Conservation (phyloP, 73 alveolate species). For the Paramecium biaurelia region DNA sequence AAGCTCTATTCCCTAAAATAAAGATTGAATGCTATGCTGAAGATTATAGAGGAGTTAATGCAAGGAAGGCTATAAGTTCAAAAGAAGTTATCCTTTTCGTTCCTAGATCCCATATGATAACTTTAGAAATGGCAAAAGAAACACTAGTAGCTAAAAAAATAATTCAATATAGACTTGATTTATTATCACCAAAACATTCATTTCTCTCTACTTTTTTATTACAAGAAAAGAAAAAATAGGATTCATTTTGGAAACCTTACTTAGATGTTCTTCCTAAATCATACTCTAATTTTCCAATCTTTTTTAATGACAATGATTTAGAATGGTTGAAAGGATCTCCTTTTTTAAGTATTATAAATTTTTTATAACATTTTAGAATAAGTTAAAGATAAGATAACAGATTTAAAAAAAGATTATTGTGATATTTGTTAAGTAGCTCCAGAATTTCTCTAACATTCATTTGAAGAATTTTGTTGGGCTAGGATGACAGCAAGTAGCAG, state of each 20-base stretch:
- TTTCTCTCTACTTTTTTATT: slow-evolving; percentile 88
- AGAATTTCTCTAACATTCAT: slow-evolving; percentile 78
- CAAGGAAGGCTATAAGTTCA: slow-evolving; percentile 71
- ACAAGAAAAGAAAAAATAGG: slow-evolving; percentile 79
- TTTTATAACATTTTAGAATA: slow-evolving; percentile 50
- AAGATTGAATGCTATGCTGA: slow-evolving; percentile 82
- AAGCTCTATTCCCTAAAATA: slow-evolving; percentile 74
- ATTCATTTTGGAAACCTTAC: slow-evolving; percentile 84
- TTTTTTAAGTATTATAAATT: slow-evolving; percentile 70
- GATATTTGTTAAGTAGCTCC: slow-evolving; percentile 83
- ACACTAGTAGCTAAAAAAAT: slow-evolving; percentile 87
- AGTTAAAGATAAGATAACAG: slow-evolving; percentile 81
- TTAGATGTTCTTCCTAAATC: slow-evolving; percentile 89
- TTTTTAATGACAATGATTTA: slow-evolving; percentile 88
- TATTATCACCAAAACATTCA: slow-evolving; percentile 96
- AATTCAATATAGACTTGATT: slow-evolving; percentile 78
- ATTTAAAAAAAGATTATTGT: slow-evolving; percentile 86
- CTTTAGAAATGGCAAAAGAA: slow-evolving; percentile 93
- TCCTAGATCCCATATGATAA: slow-evolving; percentile 89
- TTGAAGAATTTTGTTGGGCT: slow-evolving; percentile 88
- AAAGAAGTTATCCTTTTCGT: slow-evolving; percentile 84
- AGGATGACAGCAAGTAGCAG: slow-evolving; percentile 92
- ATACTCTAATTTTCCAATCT: slow-evolving; percentile 89
- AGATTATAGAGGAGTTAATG: slow-evolving; percentile 94
- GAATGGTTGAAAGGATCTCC: slow-evolving; percentile 92